Percentiles rank a stretch among this genome's conserved stretches.
Conservation (phyloP, 768 basidiomycete genomes). For the Phanerochaete carnosa region DNA sequence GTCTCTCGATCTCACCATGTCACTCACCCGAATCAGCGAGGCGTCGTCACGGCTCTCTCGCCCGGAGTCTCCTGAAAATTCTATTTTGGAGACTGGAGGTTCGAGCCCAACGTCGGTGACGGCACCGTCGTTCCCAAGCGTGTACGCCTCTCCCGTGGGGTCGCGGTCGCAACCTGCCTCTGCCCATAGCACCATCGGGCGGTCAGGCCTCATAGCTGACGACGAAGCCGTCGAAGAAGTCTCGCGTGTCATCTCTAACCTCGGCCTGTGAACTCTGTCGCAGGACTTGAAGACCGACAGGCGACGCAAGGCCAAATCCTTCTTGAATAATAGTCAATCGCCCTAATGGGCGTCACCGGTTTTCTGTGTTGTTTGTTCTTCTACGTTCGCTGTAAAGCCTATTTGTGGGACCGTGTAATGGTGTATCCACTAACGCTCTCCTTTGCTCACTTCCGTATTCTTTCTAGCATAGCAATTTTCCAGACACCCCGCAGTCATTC, state of each 20-base stretch:
- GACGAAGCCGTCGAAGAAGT: conserved; percentile 21
- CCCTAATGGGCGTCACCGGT: neutral
- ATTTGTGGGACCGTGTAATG: conserved; percentile 14
- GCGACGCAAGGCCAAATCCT: neutral
- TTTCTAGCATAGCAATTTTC: conserved; percentile 4
- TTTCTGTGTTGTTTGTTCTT: conserved; percentile 2
- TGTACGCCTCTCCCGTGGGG: conserved; percentile 65
- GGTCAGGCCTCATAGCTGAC: conserved; percentile 26
- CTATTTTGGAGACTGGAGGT: conserved; percentile 68
- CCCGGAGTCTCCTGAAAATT: conserved; percentile 80
- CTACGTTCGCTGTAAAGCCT: conserved; percentile 2
- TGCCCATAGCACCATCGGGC: conserved; percentile 25
- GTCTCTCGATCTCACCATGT: conserved; percentile 83
- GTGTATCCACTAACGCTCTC: conserved; percentile 15
- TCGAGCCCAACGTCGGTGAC: conserved; percentile 78
- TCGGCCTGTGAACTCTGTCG: conserved; percentile 35
- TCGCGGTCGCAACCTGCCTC: conserved; percentile 30
- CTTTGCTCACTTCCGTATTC: conserved; percentile 7
- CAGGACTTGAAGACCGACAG: neutral
- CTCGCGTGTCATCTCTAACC: conserved; percentile 32
- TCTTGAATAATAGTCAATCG: neutral
- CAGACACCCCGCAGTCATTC: conserved; percentile 9
- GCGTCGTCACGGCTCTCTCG: conserved; percentile 58
- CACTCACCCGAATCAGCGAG: conserved; percentile 79
- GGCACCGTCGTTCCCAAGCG: conserved; percentile 81